Conservation (phyloP, 2,329 filamentous ascomycete genomes). For the Diaporthe citriasiana region DNA sequence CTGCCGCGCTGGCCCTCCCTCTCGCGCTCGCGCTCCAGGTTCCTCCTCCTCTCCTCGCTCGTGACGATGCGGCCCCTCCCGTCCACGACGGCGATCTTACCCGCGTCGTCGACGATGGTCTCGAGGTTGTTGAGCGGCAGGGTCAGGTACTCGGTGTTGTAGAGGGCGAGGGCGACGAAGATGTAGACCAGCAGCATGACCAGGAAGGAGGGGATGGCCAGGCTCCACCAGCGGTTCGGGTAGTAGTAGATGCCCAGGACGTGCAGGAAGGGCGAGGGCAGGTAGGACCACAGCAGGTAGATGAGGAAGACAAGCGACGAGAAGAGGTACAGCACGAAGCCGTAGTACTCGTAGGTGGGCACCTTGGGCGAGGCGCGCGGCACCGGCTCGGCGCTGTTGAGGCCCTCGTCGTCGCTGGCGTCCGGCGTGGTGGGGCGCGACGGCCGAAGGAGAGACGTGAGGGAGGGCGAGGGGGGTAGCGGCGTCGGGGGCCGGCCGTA, state of each 20-base stretch:
- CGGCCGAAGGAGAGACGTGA: slow-evolving; percentile 91
- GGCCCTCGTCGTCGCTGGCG: slow-evolving; percentile 83
- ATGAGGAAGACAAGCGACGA: slow-evolving; percentile 84
- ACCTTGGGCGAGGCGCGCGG: slow-evolving; percentile 92
- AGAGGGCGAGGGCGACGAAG: slow-evolving; percentile 90
- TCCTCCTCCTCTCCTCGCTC: slow-evolving; percentile 54
- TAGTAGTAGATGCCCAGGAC: slow-evolving; percentile 97
- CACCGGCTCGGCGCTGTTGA: slow-evolving; percentile 66
- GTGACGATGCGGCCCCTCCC: slow-evolving; percentile 67
- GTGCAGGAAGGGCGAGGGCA: slow-evolving; percentile 92
- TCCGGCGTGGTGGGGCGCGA: slow-evolving; percentile 95
- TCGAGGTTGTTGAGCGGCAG: slow-evolving; percentile 84
- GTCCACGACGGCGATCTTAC: slow-evolving; percentile 87
- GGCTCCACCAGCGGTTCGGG: slow-evolving; percentile 96
- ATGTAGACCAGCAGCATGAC: slow-evolving; percentile 93
- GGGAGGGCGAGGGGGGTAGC: slow-evolving; percentile 89
- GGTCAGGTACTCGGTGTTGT: slow-evolving; percentile 92
- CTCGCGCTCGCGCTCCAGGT: slow-evolving; percentile 53
- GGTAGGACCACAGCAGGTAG: slow-evolving; percentile 86
- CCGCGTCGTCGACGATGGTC: slow-evolving; percentile 92
- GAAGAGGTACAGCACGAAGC: slow-evolving; percentile 95
- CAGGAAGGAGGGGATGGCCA: slow-evolving; percentile 91
- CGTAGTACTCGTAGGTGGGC: slow-evolving; percentile 99
- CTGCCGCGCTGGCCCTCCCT: slow-evolving; percentile 51
- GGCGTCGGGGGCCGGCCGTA: slow-evolving; percentile 98